phyloP scores from a whole-genome alignment of 2,329 filamentous ascomycete genomes.

The Acrocalymma vagum region DNA sequence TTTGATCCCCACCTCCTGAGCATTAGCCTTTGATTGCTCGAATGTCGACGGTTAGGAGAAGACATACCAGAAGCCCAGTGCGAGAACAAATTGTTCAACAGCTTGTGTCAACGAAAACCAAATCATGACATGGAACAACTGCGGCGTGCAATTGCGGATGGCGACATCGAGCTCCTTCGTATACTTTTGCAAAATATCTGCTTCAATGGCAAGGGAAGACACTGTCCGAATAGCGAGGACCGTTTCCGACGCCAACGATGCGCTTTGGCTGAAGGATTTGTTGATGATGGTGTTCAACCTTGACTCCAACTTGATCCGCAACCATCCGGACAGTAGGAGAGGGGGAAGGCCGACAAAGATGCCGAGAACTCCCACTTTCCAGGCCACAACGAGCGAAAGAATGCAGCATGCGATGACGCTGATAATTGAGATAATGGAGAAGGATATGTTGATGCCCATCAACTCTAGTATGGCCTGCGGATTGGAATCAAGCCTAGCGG shows the following conservation, averaged over 20 bases:
- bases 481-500: slow-evolving; percentile 58
- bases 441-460: slow-evolving; percentile 1
- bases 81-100: slow-evolving; percentile 76
- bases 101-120: slow-evolving; percentile 86
- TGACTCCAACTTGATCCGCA: slow-evolving; percentile 78
- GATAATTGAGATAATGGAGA: neutral
- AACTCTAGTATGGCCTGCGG: slow-evolving; percentile 48
- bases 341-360: slow-evolving; percentile 3
- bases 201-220: slow-evolving; percentile 84
- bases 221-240: slow-evolving; percentile 79
- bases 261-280: slow-evolving; percentile 79
- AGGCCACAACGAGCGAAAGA: slow-evolving; percentile 1
- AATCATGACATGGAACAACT: slow-evolving; percentile 26
- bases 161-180: slow-evolving; percentile 67
- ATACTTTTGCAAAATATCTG: slow-evolving; percentile 65
- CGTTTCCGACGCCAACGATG: no score
- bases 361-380: slow-evolving; percentile 4
- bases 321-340: slow-evolving; percentile 55
- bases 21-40: no score
- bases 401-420: neutral
- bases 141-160: slow-evolving; percentile 8
- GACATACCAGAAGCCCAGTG: slow-evolving; percentile 92
- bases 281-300: slow-evolving; percentile 57
- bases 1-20: slow-evolving; percentile 33
- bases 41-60: no score